phyloP scores from a whole-genome alignment of 2,329 filamentous ascomycete genomes.

The Calonectria crousiana region DNA sequence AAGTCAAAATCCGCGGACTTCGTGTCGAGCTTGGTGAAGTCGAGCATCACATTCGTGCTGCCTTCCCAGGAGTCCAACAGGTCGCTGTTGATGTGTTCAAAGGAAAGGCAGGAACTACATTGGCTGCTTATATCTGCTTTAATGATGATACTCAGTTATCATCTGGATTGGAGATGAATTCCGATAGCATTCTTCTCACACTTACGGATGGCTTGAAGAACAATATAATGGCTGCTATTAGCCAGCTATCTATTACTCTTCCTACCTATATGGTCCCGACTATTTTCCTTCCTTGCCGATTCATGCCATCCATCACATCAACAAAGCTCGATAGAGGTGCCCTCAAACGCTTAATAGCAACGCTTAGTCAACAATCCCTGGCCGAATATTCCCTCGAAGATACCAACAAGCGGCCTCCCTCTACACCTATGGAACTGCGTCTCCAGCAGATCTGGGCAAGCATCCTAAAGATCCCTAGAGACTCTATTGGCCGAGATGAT shows the following conservation, averaged over 20 bases:
- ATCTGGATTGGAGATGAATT: not conserved
- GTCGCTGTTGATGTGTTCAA: constrained; percentile 11
- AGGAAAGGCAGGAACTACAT: not conserved
- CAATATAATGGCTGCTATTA: not conserved
- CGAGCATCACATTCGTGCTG: constrained; percentile 22
- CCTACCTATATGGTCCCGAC: not conserved
- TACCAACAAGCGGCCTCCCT: not conserved
- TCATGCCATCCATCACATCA: constrained; percentile 3
- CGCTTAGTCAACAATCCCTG: not conserved
- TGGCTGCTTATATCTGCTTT: not conserved
- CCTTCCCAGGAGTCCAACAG: not conserved
- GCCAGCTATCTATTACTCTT: not conserved
- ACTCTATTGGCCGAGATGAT: constrained; percentile 6
- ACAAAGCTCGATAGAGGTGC: constrained; percentile 2
- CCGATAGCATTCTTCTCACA: not conserved
- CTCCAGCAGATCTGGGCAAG: constrained; percentile 2
- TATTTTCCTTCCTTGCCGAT: not conserved
- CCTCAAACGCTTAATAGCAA: not conserved
- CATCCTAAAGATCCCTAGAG: not conserved
- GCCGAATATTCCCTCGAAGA: not conserved
- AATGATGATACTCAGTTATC: not conserved
- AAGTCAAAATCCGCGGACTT: constrained; percentile 68
- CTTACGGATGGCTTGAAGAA: not conserved
- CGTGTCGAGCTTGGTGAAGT: constrained; percentile 57
- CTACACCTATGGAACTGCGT: not conserved